Evolutionary conservation across 23 red algal species (phyloP).

Genomic region (Gracilaria gracilis): DNA sequence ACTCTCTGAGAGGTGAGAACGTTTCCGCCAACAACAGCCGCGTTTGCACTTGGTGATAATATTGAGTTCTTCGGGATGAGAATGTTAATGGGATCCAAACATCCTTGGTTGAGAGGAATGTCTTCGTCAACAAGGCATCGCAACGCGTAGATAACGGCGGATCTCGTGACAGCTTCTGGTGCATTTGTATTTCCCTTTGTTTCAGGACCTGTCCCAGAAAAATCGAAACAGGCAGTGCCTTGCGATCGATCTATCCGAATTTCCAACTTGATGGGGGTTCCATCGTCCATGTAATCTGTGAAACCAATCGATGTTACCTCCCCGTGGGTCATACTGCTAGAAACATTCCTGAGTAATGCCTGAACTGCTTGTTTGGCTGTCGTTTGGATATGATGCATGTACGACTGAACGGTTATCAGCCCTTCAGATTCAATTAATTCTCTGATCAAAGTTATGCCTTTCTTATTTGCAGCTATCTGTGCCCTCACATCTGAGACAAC

Average conservation of each 20-base stretch:
- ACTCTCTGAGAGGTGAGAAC: constrained; percentile 98
- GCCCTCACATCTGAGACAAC: constrained; percentile 92
- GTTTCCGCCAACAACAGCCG: constrained; percentile 97
- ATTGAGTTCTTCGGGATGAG: constrained; percentile 77
- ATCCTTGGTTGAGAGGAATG: constrained; percentile 98
- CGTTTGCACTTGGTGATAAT: constrained; percentile 66
- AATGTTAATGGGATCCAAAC: constrained; percentile 88
- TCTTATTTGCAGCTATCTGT: constrained; percentile 98
- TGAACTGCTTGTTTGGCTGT: constrained; percentile 79
- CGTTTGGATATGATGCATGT: constrained; percentile 94
- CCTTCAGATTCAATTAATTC: constrained; percentile 76
- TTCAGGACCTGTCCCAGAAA: constrained; percentile 79
- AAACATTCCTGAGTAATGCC: constrained; percentile 74
- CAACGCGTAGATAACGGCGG: constrained; percentile 96
- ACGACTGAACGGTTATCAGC: constrained; percentile 68
- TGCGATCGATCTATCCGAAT: constrained; percentile 66
- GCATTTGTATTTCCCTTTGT: constrained; percentile 93
- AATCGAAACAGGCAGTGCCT: constrained; percentile 92
- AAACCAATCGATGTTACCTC: background rate
- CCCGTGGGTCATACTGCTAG: background rate
- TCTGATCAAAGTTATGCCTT: constrained; percentile 81
- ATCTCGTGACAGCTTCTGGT: constrained; percentile 81
- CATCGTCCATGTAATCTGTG: constrained; percentile 94
- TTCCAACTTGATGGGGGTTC: constrained; percentile 73
- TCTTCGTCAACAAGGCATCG: constrained; percentile 92